A percentile compares a stretch with the other conserved stretches of the same genome.
Conservation (phyloP, 768 basidiomycete species). For the Cantharellus anzutake region DNA sequence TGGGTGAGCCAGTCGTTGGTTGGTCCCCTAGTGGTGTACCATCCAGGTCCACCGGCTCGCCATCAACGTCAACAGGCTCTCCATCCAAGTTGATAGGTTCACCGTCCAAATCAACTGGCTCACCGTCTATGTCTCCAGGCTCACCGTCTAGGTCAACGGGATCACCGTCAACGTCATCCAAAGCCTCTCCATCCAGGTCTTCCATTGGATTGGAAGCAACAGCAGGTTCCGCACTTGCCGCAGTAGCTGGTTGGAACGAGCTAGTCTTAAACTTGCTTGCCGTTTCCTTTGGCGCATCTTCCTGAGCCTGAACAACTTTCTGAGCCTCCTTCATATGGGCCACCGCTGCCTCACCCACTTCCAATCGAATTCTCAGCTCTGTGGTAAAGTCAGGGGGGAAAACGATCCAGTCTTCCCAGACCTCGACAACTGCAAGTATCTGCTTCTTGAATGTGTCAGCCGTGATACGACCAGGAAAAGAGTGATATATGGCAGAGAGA, state of each 20-base stretch:
- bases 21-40: slow-evolving; percentile 8
- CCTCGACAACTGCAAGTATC: slow-evolving; percentile 72
- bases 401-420: slow-evolving; percentile 98
- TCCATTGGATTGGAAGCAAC: background rate
- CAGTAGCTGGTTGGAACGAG: slow-evolving; percentile 47
- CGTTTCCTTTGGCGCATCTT: slow-evolving; percentile 19
- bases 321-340: slow-evolving; percentile 10
- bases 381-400: slow-evolving; percentile 75
- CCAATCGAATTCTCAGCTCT: slow-evolving; percentile 53
- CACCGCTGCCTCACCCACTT: slow-evolving; percentile 28
- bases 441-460: slow-evolving; percentile 93
- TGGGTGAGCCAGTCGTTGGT: slow-evolving; percentile 9
- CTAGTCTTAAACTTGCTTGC: slow-evolving; percentile 57
- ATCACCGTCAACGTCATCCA: slow-evolving; percentile 10
- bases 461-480: slow-evolving; percentile 89
- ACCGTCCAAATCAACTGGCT: slow-evolving; percentile 10
- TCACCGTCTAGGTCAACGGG: background rate
- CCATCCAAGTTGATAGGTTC: background rate
- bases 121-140: slow-evolving; percentile 16
- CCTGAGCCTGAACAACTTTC: background rate
- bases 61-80: slow-evolving; percentile 14
- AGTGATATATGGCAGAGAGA: slow-evolving; percentile 80
- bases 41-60: slow-evolving; percentile 12
- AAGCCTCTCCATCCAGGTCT: slow-evolving; percentile 2
- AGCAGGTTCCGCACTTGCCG: background rate